Evolutionary conservation across 352 stramenopile genomes (phyloP), one percentile per base, ranked within the genome.

Genomic region (Pythium aphanidermatum): DNA sequence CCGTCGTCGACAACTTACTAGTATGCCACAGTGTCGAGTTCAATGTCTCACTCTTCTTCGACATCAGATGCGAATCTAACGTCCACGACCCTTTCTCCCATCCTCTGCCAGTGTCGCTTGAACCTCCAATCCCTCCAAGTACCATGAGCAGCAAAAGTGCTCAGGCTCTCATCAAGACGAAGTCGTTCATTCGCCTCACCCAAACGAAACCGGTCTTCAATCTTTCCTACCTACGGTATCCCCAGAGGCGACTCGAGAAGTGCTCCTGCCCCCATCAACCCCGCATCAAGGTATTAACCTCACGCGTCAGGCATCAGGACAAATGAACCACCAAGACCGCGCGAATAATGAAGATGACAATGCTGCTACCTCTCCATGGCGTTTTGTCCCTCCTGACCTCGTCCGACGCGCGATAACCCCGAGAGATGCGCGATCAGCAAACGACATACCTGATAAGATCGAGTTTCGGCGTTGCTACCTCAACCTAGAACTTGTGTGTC

Each of bases 11-110:
- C 60, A 86, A 93, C 37, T 33, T 93, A 36, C 69, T 93, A 5
- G 75, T 87, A 5, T 90, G 73, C 51, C 81, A 93, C 52, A 88
- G 78, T 46, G 44, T 87, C 32, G 74, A 86, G 46, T 91, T 87
- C 46, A 83, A 77, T 28, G 81, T 91, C 29, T 80, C 69, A 13
- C 45, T 88, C 5, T 83, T 93, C 60, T 93, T 86, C 49, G 81
- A 93, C 44, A 67, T 89, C 20, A 78, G 68, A 51, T 85, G 74
- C 23, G 76, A 81, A 11, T 40, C 55, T 2, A 70, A 58, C 31
- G 59, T 68, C 14, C 68, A 62, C 27, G 74, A 93, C 19, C 76
- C 81, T 24, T 88, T 93, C 38, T 84, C 77, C 4, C 65, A 76
- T 14, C 77, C 80, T 2, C 45, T 92, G 19, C 80, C 80, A 12